Conservation (phyloP, 2,329 filamentous ascomycete species). For the Fusarium torreyae region DNA sequence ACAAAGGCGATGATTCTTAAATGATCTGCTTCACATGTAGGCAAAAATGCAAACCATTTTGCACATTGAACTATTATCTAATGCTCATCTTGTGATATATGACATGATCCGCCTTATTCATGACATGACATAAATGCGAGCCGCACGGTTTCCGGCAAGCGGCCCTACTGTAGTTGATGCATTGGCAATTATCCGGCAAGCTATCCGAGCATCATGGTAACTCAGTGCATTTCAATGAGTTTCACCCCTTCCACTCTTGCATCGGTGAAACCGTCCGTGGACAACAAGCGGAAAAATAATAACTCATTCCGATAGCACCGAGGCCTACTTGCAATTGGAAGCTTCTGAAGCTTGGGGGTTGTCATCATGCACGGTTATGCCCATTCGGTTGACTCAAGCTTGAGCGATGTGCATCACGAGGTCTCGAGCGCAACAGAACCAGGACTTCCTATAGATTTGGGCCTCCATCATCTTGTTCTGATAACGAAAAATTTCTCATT, state of each 20-base stretch:
- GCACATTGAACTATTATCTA: background rate
- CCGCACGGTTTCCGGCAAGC: background rate
- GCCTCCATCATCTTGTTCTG: background rate
- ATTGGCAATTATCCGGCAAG: background rate
- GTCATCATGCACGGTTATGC: slow-evolving; percentile 33
- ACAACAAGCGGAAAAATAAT: slow-evolving; percentile 7
- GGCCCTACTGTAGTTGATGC: background rate
- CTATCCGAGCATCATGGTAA: slow-evolving; percentile 24
- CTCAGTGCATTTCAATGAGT: slow-evolving; percentile 2
- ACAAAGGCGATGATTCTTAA: background rate
- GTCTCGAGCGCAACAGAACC: slow-evolving; percentile 16
- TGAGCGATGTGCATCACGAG: slow-evolving; percentile 27
- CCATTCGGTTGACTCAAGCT: slow-evolving; percentile 18
- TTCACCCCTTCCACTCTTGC: slow-evolving; percentile 16
- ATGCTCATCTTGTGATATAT: background rate
- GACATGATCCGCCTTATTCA: background rate
- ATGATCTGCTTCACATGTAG: slow-evolving; percentile 8
- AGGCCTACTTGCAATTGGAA: slow-evolving; percentile 11
- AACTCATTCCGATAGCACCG: background rate
- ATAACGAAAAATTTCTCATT: background rate
- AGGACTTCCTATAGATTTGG: slow-evolving; percentile 13
- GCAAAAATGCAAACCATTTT: slow-evolving; percentile 16
- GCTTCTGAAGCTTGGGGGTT: slow-evolving; percentile 13
- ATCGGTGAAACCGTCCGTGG: background rate
- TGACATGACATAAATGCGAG: background rate